Base-by-base conservation (phyloP, 176 grass and related monocot species). In the Tillandsia fasciculata region DNA sequence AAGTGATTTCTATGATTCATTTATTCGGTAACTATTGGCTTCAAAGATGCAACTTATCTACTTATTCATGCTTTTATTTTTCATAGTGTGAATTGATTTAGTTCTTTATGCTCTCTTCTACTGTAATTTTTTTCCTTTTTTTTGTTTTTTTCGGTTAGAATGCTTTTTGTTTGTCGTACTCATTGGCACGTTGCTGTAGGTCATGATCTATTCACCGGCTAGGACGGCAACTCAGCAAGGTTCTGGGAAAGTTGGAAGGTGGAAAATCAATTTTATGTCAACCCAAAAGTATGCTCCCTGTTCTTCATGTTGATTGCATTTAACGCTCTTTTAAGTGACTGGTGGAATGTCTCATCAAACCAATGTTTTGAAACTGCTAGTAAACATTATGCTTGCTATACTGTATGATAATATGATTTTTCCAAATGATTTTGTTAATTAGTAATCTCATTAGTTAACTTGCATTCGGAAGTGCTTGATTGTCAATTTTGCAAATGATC, bases 211-310 rank as follows among this genome's bases (percentile, higher is more conserved):
- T 88, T 90, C 89, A 70, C 94, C 89, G 49, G 94, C 94, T 57
- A 87, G 84, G 76, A 99, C 89, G 75, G 90, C 89, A 67, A 84
- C 82, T 67, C 89, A 93, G 77, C 90, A 99, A 84, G 89, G 90
- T 80, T 99, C 90, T 53, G 94, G 89, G 68, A 99, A 93, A 85
- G 77, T 88, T 0, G 89, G 94, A 74, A 88, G 53, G 70, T 99
- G 94, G 89, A 99, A 90, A 82, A 93, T 99, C 68, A 90, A 99
- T 70, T 99, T 99, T 53, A n/a, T 99, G 70, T 96, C 94, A 75
- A 88, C 87, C 26, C 94, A 93, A 66, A 99, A 99, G 94, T 99
- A 93, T 83, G 87, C 11, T 63, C 49, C 58, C 58, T 53, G 64
- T 63, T 58, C 76, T 3, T 81, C 65, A 23, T 84, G 51, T 78